Base-by-base conservation (phyloP, 2,329 filamentous ascomycete species). In the Aschersonia sp. region DNA sequence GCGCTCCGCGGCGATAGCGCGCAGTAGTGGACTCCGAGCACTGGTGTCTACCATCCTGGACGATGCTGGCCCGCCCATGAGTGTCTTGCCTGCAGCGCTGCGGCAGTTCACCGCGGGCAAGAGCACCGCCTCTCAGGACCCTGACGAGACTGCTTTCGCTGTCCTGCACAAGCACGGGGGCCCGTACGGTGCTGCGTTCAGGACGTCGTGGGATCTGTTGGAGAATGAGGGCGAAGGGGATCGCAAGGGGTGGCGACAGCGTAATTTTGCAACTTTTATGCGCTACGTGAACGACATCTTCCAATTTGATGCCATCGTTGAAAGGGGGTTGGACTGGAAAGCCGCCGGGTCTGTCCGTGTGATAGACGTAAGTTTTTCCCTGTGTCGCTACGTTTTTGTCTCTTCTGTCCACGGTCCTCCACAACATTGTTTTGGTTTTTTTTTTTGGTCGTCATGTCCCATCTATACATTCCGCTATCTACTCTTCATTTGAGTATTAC, bases 211-310 rank as follows among this genome's bases (percentile, higher is more conserved):
- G 65, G 64, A 66, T 32, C 54, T 63, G 22, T 56, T 68, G 5
- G 64, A 68, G 54, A 65, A 65, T 32, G 65, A 68, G 42, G 65
- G 65, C 22, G 61, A 62, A 42, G 66, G 64, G 0, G 60, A 64
- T 12, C 56, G 49, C 5, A 59, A 64, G 49, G 66, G 66, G 2
- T 68, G 61, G 60, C 52, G 65, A 5, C 60, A 63, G 55, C 57
- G 59, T 35, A 64, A 63, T 46, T 68, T 68, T 51, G 63, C 63
- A 44, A 57, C 62, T 47, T 67, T 65, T 44, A 68, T 67, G 66
- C 52, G 52, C 32, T 66, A 66, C 46, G 46, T 67, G 48, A 66
- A 64, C 49, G 63, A 65, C 32, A 65, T 67, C 35, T 67, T 67
- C 55, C 58, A 56, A 5, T 55, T 66, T 2, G 63, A 67, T 49